phyloP scores from a whole-genome alignment of 2,329 filamentous ascomycete species.

The Purpureocillium takamizusanense region DNA sequence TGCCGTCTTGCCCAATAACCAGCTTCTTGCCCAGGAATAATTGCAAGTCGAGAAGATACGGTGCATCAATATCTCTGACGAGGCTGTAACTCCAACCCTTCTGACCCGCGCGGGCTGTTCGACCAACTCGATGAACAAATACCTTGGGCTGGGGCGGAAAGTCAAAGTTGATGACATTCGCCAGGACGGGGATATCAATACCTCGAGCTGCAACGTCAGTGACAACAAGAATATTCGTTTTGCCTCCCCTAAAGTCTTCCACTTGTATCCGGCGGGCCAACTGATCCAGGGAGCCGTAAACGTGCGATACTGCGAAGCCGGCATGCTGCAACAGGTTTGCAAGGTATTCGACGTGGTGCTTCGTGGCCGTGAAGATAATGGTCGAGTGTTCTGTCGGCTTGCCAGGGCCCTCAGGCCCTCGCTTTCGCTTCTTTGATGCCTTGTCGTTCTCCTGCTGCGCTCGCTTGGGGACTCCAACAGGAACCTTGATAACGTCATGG shows the following conservation, averaged over 20 bases:
- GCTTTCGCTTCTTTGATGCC: slow-evolving; percentile 63
- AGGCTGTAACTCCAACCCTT: slow-evolving; percentile 94
- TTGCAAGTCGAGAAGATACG: slow-evolving; percentile 89
- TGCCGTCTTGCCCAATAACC: slow-evolving; percentile 60
- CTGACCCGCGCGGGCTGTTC: slow-evolving; percentile 88
- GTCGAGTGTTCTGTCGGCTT: slow-evolving; percentile 86
- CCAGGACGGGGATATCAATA: slow-evolving; percentile 93
- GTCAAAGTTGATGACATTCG: slow-evolving; percentile 98
- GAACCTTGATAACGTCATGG: slow-evolving; percentile 88
- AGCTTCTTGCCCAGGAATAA: slow-evolving; percentile 84
- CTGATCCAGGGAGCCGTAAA: slow-evolving; percentile 91
- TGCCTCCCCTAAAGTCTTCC: slow-evolving; percentile 75
- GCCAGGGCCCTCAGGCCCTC: slow-evolving; percentile 39
- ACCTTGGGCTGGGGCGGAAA: slow-evolving; percentile 96
- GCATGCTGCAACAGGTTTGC: slow-evolving; percentile 67
- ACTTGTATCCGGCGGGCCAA: slow-evolving; percentile 88
- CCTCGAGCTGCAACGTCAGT: slow-evolving; percentile 94
- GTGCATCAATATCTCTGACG: slow-evolving; percentile 76
- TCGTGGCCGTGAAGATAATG: slow-evolving; percentile 89
- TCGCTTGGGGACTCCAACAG: slow-evolving; percentile 52
- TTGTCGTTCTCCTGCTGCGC: slow-evolving; percentile 36
- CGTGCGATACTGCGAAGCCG: slow-evolving; percentile 86
- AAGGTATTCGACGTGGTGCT: slow-evolving; percentile 95
- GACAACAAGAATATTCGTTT: slow-evolving; percentile 85
- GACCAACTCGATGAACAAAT: slow-evolving; percentile 90